Evolutionary conservation across 2,329 filamentous ascomycete genomes (phyloP).

Genomic region (Fusarium coffeatum): DNA sequence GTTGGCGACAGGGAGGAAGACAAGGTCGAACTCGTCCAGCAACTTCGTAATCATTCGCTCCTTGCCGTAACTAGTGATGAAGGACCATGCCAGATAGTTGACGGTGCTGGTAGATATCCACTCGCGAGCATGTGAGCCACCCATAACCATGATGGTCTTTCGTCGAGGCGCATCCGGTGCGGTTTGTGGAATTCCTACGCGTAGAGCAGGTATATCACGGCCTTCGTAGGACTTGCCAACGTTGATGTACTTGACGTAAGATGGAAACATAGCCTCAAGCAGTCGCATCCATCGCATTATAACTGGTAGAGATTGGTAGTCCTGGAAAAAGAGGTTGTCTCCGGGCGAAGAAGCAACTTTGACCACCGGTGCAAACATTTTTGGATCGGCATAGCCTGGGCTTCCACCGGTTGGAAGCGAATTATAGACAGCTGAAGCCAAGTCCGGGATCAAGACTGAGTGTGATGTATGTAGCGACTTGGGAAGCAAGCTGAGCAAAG

Average conservation of each 20-base stretch:
- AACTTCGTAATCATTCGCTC: slow-evolving; percentile 77
- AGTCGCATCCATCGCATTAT: slow-evolving; percentile 93
- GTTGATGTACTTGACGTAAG: slow-evolving; percentile 76
- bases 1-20: slow-evolving; percentile 90
- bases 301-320: slow-evolving; percentile 88
- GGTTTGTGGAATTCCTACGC: slow-evolving; percentile 71
- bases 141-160: slow-evolving; percentile 84
- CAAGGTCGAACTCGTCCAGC: slow-evolving; percentile 84
- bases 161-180: slow-evolving; percentile 61
- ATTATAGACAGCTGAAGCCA: slow-evolving; percentile 80
- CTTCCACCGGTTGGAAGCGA: slow-evolving; percentile 46
- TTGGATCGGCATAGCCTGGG: slow-evolving; percentile 35
- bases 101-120: slow-evolving; percentile 96
- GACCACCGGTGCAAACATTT: slow-evolving; percentile 48
- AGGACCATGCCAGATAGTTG: slow-evolving; percentile 88
- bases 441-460: slow-evolving; percentile 80
- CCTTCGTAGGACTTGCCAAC: slow-evolving; percentile 91
- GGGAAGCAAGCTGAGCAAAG: slow-evolving; percentile 83
- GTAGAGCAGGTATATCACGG: slow-evolving; percentile 84
- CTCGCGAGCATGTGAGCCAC: slow-evolving; percentile 91
- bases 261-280: slow-evolving; percentile 88
- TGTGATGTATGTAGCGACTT: slow-evolving; percentile 77
- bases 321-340: slow-evolving; percentile 88
- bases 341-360: slow-evolving; percentile 51
- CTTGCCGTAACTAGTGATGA: slow-evolving; percentile 86